phyloP scores from a whole-genome alignment of 257 asterid genomes.

The Euphrasia confusa region DNA sequence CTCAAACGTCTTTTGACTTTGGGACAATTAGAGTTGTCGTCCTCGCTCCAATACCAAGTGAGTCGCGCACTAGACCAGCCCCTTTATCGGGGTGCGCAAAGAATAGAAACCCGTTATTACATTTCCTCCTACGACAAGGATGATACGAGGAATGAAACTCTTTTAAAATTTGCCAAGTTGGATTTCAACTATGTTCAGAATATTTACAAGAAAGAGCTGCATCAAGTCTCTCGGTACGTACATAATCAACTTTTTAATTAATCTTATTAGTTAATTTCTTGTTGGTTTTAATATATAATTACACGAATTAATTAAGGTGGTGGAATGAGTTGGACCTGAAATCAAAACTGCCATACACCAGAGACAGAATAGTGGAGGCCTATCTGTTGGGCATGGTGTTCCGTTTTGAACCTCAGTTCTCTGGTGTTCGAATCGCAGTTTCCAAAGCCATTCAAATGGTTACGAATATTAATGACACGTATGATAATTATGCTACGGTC shows the following conservation, averaged over 20 bases:
- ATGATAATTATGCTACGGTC: constrained; percentile 26
- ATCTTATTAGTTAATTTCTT: too few species aligned
- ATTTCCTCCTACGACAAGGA: too few species aligned
- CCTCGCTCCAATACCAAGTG: too few species aligned
- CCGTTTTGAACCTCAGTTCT: constrained; percentile 10
- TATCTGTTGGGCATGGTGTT: background rate
- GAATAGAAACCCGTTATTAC: too few species aligned
- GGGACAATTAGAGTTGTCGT: too few species aligned
- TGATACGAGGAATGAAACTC: background rate
- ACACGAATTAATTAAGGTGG: too few species aligned
- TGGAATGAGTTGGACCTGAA: background rate
- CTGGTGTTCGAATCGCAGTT: background rate
- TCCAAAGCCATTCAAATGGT: background rate
- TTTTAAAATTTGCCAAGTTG: background rate
- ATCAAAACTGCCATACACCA: constrained; percentile 3
- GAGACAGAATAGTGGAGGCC: background rate
- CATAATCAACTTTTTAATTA: too few species aligned
- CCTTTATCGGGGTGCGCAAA: too few species aligned
- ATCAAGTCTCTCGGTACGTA: background rate
- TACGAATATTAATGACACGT: constrained; percentile 27
- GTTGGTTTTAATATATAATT: too few species aligned
- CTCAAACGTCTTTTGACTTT: too few species aligned
- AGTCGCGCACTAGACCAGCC: too few species aligned
- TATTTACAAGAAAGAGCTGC: background rate
- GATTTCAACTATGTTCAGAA: background rate